A percentile compares a stretch with the other conserved stretches of the same genome.
Conservation (phyloP, 1,284 basidiomycete genomes). For the Stereum hirsutum region DNA sequence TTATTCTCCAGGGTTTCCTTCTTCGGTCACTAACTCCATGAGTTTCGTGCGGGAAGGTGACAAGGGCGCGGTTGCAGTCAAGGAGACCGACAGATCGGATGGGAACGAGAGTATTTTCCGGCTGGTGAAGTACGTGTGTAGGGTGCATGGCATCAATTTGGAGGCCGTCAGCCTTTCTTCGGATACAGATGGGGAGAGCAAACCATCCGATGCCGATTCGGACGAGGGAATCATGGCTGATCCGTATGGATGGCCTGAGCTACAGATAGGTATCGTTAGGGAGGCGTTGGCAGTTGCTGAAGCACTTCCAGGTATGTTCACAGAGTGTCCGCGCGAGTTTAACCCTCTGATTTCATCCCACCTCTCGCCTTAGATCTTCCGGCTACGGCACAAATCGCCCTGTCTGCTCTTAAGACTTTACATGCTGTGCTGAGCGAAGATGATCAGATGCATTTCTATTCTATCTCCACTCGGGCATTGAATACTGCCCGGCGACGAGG, state of each 20-base stretch:
- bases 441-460: conserved; percentile 75
- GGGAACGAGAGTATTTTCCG: conserved; percentile 75
- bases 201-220: conserved; percentile 24
- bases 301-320: conserved; percentile 71
- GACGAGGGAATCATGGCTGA: conserved; percentile 29
- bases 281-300: conserved; percentile 90
- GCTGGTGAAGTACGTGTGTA: conserved; percentile 67
- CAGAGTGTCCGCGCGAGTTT: too few relatives aligned
- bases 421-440: conserved; percentile 54
- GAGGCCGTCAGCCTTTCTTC: conserved; percentile 44
- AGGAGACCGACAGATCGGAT: conserved; percentile 61
- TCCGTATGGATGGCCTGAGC: conserved; percentile 85
- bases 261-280: conserved; percentile 85
- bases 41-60: background rate
- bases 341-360: too few relatives aligned
- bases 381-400: conserved; percentile 67
- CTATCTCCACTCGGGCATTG: conserved; percentile 60
- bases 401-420: conserved; percentile 68
- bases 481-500: conserved; percentile 70
- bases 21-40: background rate
- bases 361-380: conserved; percentile 47
- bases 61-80: conserved; percentile 53
- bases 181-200: conserved; percentile 12
- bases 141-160: conserved; percentile 72
- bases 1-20: conserved; percentile 3